Conservation (phyloP, 345 rosid species). For the Hibiscus mutabilis region DNA sequence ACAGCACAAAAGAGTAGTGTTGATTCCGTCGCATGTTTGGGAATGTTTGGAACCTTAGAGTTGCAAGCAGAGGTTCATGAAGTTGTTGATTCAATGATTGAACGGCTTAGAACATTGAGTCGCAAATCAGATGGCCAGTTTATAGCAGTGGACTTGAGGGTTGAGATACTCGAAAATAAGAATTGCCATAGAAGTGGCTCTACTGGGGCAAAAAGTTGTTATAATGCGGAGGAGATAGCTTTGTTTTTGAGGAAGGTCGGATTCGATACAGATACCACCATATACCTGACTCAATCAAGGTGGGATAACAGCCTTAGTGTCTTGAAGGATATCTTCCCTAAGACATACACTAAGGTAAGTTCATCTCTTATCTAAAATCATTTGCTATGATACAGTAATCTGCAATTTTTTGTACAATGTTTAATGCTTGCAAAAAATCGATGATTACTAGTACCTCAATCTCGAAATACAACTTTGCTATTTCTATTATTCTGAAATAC, state of each 20-base stretch:
- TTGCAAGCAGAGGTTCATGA: constrained; percentile 68
- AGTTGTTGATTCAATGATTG: constrained; percentile 78
- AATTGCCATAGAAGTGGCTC: constrained; percentile 53
- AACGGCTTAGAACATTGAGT: constrained; percentile 64
- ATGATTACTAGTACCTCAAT: neutral
- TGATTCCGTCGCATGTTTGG: constrained; percentile 69
- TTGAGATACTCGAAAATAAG: constrained; percentile 59
- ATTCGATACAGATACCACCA: constrained; percentile 58
- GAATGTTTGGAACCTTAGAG: constrained; percentile 78
- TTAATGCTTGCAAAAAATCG: neutral
- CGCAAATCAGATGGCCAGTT: constrained; percentile 68
- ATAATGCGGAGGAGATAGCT: constrained; percentile 66
- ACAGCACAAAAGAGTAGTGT: constrained; percentile 45
- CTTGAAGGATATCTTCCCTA: constrained; percentile 81
- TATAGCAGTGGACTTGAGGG: constrained; percentile 81
- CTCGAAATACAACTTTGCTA: neutral
- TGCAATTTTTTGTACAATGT: neutral
- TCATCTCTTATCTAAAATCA: neutral
- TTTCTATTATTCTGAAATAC: constrained; percentile 10
- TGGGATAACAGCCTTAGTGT: constrained; percentile 84
- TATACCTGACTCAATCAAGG: constrained; percentile 85
- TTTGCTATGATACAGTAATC: neutral
- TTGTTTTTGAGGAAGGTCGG: constrained; percentile 82
- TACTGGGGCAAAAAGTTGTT: constrained; percentile 62
- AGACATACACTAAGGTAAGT: constrained; percentile 80